Evolutionary conservation across 106 monocot species (phyloP), one percentile per base, ranked within the genome.

Genomic region (Phalaenopsis aphrodite): DNA sequence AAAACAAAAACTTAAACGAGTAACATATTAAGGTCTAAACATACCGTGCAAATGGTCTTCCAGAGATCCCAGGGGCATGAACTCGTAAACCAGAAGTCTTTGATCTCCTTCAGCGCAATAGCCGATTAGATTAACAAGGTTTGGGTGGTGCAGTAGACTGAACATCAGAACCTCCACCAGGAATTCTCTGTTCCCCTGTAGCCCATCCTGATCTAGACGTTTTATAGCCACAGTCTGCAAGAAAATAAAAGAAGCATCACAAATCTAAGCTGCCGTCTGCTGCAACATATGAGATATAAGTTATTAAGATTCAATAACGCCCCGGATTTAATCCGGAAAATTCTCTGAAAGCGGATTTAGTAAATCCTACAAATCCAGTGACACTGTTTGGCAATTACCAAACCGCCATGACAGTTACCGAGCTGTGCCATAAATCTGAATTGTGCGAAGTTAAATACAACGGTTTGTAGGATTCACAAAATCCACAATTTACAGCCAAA

Each of bases 101-200:
- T 83, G 86, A 46, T 86, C 86, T 55, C 86, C 83, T 64, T 86
- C 83, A 69, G 82, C 79, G 56, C 86, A 86, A 75, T 86, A 86
- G 42, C 86, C 86, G 39, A 86, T 86, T 45, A 86, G 52, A 77
- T 79, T 86, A 37, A 86, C 86, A 41, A 86, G 80, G 56, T 83
- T 86, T 47, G 68, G 71, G 56, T 86, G 86, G 61, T 86, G 86
- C 58, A 86, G 47, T 48, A 86, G 56, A 78, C 86, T 86, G 21
- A 86, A 80, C 86, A 86, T 86, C 58, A 86, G 80, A 58, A 86
- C 86, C 57, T 86, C 86, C 79, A 86, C 86, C 21, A 86, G 58
- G 43, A 86, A 86, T 71, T 86, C 86, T 56, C 83, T 83, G 43
- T 83, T 86, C 24, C 86, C 86, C 80, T 86, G 86, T 8, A 86